A percentile compares a stretch with the other conserved stretches of the same genome.
Evolutionary conservation across 192 early-diverging fungal genomes (phyloP).

Genomic region (Coemansia sp.): DNA sequence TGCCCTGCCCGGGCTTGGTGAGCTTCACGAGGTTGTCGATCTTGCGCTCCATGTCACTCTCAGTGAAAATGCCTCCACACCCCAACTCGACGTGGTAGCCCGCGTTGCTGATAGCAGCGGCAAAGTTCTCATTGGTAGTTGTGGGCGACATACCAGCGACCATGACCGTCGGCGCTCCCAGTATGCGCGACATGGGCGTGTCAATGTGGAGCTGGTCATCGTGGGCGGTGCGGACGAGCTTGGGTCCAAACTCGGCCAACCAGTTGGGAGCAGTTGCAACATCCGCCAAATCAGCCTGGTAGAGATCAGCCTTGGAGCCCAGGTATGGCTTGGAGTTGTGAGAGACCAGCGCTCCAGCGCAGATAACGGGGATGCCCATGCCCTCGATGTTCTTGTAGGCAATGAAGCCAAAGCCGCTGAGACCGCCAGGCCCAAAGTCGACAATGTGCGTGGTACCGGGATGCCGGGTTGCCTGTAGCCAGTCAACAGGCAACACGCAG

Average conservation of each 20-base stretch:
- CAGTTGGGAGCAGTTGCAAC: constrained; percentile 84
- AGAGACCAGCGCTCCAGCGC: constrained; percentile 16
- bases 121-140: constrained; percentile 74
- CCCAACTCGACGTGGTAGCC: constrained; percentile 93
- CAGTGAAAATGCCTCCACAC: constrained; percentile 85
- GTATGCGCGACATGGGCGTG: constrained; percentile 77
- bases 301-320: constrained; percentile 71
- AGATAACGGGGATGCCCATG: constrained; percentile 63
- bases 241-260: constrained; percentile 80
- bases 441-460: constrained; percentile 77
- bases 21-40: constrained; percentile 71
- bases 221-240: constrained; percentile 63
- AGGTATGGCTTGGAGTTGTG: constrained; percentile 52
- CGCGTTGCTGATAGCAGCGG: constrained; percentile 81
- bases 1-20: constrained; percentile 76
- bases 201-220: constrained; percentile 74
- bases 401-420: constrained; percentile 81
- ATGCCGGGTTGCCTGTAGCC: constrained; percentile 60
- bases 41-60: constrained; percentile 63
- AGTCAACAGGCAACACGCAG: constrained; percentile 63
- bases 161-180: constrained; percentile 89
- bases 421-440: constrained; percentile 92
- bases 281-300: constrained; percentile 61
- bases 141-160: constrained; percentile 92
- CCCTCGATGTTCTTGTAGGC: constrained; percentile 89